Evolutionary conservation across 2,329 filamentous ascomycete genomes (phyloP), one percentile per base, ranked within the genome.

Genomic region (Sporothrix schenckii): DNA sequence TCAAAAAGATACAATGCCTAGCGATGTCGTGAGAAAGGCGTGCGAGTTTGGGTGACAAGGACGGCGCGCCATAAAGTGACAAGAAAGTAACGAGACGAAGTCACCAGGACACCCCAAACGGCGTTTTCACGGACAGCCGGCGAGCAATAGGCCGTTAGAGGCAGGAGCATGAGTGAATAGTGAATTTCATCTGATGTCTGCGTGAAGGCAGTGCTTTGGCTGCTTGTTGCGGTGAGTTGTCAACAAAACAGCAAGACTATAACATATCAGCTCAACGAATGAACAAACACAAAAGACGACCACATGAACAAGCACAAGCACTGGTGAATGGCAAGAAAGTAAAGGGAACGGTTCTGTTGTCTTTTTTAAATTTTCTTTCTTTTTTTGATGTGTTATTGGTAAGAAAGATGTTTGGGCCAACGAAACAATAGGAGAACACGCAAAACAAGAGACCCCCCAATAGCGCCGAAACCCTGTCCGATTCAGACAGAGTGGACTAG

Each of bases 391-490:
- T 63, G 58, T 39, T 63, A 63, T 63, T 9, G 41, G 9, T 41
- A 63, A 47, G 58, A 63, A 63, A 47, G 21, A 27, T 47, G 41
- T 44, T 13, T 27, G n/a, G 41, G 21, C 3, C n/a, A 63, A 63
- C 10, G 19, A 41, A 47, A 68, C 24, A 61, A 53, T 34, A 30
- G 34, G 34, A 39, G 34, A 54, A 41, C 13, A 65, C 63, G 47
- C 56, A 53, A 69, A 30, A 56, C 13, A 69, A 66, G 53, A 54
- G 58, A 54, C 49, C 61, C 69, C 69, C 70, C 72, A 41, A 69
- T 68, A 70, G 72, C 72, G 72, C 72, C 72, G 70, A 72, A 56
- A 65, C 60, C 24, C 53, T n/a, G 54, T 56, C 34, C 54, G 16
- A 58, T 58, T 58, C 30, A 39, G 30, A 58, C 30, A 34, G 34